Evolutionary conservation across 257 asterid species (phyloP).

Genomic region (Rehmannia glutinosa): DNA sequence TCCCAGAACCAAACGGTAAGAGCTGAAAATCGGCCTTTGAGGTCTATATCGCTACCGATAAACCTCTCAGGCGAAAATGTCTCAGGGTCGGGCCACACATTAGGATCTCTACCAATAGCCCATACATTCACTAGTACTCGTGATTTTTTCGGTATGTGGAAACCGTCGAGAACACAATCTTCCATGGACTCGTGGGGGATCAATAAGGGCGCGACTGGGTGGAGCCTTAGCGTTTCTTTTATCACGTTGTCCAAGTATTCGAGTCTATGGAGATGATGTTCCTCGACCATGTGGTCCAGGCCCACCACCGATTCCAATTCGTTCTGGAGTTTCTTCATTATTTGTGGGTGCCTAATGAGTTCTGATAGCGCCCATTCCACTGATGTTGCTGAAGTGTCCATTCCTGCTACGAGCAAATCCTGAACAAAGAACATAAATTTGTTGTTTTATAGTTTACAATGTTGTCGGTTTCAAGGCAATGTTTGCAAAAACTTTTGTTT

Average conservation of each 20-base stretch:
- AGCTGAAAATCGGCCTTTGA: constrained; percentile 25
- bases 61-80: constrained; percentile 27
- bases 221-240: constrained; percentile 36
- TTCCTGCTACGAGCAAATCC: constrained; percentile 37
- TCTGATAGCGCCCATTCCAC: constrained; percentile 41
- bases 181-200: constrained; percentile 33
- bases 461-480: no score
- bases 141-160: constrained; percentile 19
- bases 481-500: no score
- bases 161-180: constrained; percentile 23
- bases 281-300: constrained; percentile 21
- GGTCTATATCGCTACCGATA: constrained; percentile 16
- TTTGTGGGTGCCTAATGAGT: constrained; percentile 28
- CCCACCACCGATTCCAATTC: constrained; percentile 30
- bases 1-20: constrained; percentile 31
- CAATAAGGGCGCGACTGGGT: constrained; percentile 24
- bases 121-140: constrained; percentile 23
- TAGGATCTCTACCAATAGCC: constrained; percentile 31
- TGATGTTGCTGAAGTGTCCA: constrained; percentile 30
- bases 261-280: constrained; percentile 28
- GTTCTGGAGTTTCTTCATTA: constrained; percentile 28
- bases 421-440: not conserved
- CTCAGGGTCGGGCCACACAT: constrained; percentile 23
- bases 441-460: no score
- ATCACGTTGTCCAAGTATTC: constrained; percentile 24